phyloP scores from a whole-genome alignment of 2,329 filamentous ascomycete species.

The Trichoderma pleuroti region DNA sequence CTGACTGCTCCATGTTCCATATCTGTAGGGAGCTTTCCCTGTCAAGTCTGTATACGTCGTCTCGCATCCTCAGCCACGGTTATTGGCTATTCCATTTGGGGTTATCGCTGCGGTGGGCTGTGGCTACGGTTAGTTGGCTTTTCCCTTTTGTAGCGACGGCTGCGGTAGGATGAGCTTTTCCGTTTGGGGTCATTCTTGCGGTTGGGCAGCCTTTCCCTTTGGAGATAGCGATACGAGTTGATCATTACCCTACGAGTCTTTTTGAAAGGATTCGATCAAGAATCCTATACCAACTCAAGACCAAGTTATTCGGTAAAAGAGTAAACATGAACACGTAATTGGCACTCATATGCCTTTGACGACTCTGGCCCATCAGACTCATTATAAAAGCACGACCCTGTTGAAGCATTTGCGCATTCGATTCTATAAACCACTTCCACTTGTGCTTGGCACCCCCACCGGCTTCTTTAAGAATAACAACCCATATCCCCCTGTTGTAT shows the following conservation, averaged over 20 bases:
- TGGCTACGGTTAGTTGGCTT: neutral
- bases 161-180: neutral
- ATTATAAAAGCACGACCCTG: neutral
- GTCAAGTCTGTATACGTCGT: neutral
- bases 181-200: neutral
- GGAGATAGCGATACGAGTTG: neutral
- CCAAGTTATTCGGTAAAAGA: neutral
- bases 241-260: neutral
- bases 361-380: neutral
- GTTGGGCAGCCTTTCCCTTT: neutral
- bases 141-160: neutral
- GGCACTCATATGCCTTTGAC: neutral
- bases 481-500: neutral
- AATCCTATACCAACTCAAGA: neutral
- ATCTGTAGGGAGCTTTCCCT: neutral
- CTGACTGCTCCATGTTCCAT: neutral
- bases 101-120: neutral
- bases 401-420: neutral
- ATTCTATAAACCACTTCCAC: neutral
- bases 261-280: neutral
- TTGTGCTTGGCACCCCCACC: accelerated
- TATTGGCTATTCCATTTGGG: neutral
- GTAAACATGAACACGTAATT: neutral
- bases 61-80: neutral
- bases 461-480: neutral